A percentile compares a stretch with the other conserved stretches of the same genome.
phyloP scores from a whole-genome alignment of 202 grass and related monocot genomes.

The Carex arenaria region DNA sequence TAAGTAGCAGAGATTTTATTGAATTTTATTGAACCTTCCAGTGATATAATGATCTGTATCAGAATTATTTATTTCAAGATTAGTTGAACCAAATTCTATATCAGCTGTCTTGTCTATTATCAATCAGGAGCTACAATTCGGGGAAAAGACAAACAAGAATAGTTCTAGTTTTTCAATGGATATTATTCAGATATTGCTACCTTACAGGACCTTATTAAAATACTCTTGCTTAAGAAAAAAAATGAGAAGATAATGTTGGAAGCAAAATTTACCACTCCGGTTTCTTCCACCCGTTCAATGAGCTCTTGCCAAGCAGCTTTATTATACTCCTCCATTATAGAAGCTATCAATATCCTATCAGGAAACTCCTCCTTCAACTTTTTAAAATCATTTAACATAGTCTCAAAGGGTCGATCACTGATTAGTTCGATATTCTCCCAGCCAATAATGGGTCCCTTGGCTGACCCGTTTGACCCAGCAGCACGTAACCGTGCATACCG shows the following conservation, averaged over 20 bases:
- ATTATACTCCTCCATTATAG: constrained; percentile 98
- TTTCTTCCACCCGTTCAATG: constrained; percentile 86
- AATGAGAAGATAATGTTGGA: background rate
- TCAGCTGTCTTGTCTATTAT: background rate
- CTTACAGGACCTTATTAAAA: background rate
- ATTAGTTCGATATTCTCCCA: constrained; percentile 99
- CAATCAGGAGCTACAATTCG: background rate
- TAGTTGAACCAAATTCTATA: background rate
- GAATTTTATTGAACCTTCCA: background rate
- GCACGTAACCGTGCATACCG: constrained; percentile 80
- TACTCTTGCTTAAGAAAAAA: background rate
- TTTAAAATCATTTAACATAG: constrained; percentile 90
- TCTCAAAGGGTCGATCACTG: constrained; percentile 88
- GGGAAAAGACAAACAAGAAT: background rate
- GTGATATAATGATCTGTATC: background rate
- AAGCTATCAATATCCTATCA: constrained; percentile 89
- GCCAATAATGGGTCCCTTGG: constrained; percentile 77
- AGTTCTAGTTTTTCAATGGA: background rate
- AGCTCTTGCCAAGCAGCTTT: constrained; percentile 97
- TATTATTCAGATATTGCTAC: background rate
- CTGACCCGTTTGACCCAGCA: constrained; percentile 61
- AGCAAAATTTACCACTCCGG: constrained; percentile 35
- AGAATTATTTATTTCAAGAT: background rate
- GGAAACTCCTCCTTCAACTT: constrained; percentile 89
- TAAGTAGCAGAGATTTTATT: background rate